Evolutionary conservation across 345 rosid species (phyloP).

Genomic region (Kandelia obovata): DNA sequence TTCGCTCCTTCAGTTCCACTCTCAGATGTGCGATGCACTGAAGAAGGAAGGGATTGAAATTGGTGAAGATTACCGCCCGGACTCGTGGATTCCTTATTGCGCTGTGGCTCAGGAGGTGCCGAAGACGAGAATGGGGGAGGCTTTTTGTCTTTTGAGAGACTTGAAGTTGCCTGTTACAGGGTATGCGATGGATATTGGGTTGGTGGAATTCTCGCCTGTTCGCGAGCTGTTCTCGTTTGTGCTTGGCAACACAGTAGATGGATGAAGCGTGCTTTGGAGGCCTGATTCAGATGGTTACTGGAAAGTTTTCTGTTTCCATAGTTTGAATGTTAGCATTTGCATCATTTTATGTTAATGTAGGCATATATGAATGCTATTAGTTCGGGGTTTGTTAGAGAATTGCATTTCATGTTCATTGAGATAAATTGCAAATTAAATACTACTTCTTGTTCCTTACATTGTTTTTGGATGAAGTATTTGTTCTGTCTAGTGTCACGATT

Average conservation of each 20-base stretch:
- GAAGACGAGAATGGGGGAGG: conserved; percentile 68
- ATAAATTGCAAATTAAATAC: conserved; percentile 1
- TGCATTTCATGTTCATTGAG: conserved; percentile 4
- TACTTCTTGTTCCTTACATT: not conserved
- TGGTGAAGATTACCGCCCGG: conserved; percentile 65
- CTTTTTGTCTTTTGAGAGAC: conserved; percentile 79
- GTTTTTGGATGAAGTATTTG: not conserved
- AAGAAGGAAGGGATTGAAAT: conserved; percentile 82
- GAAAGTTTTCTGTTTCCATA: not conserved
- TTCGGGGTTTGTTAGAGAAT: conserved; percentile 11
- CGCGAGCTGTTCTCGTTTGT: conserved; percentile 78
- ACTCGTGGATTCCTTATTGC: conserved; percentile 77
- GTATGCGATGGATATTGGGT: conserved; percentile 79
- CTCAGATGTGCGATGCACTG: conserved; percentile 64
- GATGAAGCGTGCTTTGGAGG: conserved; percentile 7
- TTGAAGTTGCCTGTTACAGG: conserved; percentile 87
- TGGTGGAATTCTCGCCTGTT: conserved; percentile 86
- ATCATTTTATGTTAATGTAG: conserved; percentile 5
- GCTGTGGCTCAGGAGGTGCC: conserved; percentile 89
- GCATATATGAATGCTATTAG: conserved; percentile 8
- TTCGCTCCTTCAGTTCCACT: conserved; percentile 74
- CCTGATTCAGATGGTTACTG: not conserved
- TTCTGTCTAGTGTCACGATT: not conserved
- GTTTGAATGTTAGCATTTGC: not conserved
- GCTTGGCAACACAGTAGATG: conserved; percentile 55